Conservation (phyloP, 139 green algal genomes). For the Haematococcus lacustris region DNA sequence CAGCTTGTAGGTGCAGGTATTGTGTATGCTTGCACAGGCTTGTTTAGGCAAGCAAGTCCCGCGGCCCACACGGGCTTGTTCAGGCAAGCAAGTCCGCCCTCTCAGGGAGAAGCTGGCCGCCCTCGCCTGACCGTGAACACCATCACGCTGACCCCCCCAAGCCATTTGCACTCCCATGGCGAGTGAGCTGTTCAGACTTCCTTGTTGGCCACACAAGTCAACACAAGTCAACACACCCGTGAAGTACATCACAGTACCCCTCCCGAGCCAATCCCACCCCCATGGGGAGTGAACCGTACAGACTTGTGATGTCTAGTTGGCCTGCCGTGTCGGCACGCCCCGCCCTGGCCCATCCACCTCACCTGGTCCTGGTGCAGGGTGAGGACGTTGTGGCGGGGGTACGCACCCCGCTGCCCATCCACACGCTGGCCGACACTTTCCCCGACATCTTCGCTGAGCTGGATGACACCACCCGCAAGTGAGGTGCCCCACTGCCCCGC, state of each 20-base stretch:
- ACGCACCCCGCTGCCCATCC: constrained; percentile 72
- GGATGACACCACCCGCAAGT: no score
- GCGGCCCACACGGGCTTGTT: neutral
- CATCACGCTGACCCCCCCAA: neutral
- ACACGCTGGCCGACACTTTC: constrained; percentile 35
- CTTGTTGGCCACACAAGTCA: neutral
- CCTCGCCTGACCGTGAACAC: neutral
- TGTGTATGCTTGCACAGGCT: neutral
- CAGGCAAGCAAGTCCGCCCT: neutral
- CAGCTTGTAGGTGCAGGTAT: neutral
- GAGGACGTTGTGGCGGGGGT: constrained; percentile 85
- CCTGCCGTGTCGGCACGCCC: no score
- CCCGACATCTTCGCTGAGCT: neutral
- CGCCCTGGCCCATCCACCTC: no score
- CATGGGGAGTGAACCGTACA: neutral
- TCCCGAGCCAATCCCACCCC: neutral
- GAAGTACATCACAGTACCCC: no score
- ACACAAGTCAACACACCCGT: neutral
- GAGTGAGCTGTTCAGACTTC: neutral
- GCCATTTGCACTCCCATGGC: neutral
- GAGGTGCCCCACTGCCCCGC: no score
- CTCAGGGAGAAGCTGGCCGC: neutral
- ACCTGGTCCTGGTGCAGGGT: constrained; percentile 31
- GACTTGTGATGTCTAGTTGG: neutral
- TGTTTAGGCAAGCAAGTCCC: neutral